A percentile compares a stretch with the other conserved stretches of the same genome.
These are phyloP conservation scores for Sugiyamaella pinicola DNA, from an alignment of 1,139 yeast species.

Conservation along the genomic window DNA sequence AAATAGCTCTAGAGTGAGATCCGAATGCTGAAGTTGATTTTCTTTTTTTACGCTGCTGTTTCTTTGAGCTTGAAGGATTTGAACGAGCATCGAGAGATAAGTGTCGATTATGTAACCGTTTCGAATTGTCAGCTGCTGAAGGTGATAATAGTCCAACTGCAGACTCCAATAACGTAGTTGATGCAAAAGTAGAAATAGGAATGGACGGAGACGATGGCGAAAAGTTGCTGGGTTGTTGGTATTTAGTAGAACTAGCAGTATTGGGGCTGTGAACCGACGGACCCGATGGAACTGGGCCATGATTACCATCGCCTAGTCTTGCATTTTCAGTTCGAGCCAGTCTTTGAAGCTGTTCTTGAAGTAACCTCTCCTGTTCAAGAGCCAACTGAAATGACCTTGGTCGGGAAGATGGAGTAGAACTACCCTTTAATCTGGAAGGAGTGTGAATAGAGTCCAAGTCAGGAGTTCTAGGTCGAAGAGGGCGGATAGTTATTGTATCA, in stretches of 20 bases:
- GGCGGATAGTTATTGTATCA: constrained; percentile 3
- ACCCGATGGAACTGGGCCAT: not conserved
- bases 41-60: constrained; percentile 11
- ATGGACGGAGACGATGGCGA: constrained; percentile 4
- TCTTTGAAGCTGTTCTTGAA: constrained; percentile 39
- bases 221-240: not conserved
- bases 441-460: not conserved
- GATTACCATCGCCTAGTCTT: constrained; percentile 23
- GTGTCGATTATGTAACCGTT: constrained; percentile 8
- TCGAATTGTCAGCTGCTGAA: not conserved
- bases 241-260: not conserved
- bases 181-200: not conserved
- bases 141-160: constrained; percentile 10
- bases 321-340: constrained; percentile 43
- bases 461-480: constrained; percentile 10
- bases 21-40: not conserved
- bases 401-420: constrained; percentile 4
- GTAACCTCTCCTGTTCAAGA: constrained; percentile 34
- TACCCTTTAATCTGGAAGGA: not conserved
- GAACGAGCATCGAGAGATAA: constrained; percentile 9
- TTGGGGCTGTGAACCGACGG: not conserved
- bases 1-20: not conserved
- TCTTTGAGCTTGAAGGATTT: not conserved
- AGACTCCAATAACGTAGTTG: constrained; percentile 11
- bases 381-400: constrained; percentile 28